Evolutionary conservation across 1,284 basidiomycete species (phyloP), one percentile per base, ranked within the genome.

Genomic region (Mycena sp.): DNA sequence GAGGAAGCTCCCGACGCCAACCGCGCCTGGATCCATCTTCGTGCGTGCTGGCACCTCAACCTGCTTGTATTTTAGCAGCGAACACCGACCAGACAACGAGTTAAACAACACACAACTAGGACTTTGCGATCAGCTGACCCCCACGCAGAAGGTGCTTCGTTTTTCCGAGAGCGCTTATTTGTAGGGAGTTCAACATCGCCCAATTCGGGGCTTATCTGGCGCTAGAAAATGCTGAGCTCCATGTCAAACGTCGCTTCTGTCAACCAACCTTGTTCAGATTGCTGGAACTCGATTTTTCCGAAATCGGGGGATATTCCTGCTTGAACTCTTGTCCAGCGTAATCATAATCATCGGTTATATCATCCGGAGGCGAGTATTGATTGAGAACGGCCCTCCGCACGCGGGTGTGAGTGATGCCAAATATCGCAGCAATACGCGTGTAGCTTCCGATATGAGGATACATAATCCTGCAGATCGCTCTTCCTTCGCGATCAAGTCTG

Each of bases 381-480:
- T 62, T 62, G 23, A 51, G 41, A 5, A 62, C 54, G 1, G 53
- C 60, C 11, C 25, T 44, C 12, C 60, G 60, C 12, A 56, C 41
- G 4, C 53, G 53, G 1, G 6, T 37, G 48, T 56, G 53, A 0
- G 30, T 30, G 10, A 51, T 56, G 7, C 53, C 60, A 28, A 56
- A 62, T n/a, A 62, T 40, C 17, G 7, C 6, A 2, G 40, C 60
- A 21, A 62, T 51, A 45, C 51, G 50, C 2, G 46, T 50, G 25
- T 62, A 62, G 48, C 21, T 62, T 16, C 16, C 14, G 10, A 62
- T 1, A n/a, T 56, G 41, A 4, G 32, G 60, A 30, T 62, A n/a
- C 25, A 62, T 25, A 6, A 62, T 62, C 32, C 60, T 32, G 29
- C 53, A 62, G n/a, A 62, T 62, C 19, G 60, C 60, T 29, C 53